Evolutionary conservation across 139 green algal genomes (phyloP).

Genomic region (Chlamydomonas sphaeroides): DNA sequence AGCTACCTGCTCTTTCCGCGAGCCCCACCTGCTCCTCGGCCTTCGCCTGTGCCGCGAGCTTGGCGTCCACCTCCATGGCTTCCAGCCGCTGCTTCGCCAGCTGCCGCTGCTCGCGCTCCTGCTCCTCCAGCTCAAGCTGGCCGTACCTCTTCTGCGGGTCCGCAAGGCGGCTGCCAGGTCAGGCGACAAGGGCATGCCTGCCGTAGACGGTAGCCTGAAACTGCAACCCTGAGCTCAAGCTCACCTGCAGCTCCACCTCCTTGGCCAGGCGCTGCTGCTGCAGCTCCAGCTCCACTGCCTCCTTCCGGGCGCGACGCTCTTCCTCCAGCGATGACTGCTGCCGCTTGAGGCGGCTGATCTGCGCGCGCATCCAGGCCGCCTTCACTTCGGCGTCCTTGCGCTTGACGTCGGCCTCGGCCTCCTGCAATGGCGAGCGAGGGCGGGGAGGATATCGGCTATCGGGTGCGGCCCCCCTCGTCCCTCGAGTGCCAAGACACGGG

Average conservation of each 20-base stretch:
- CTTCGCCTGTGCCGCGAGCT: not conserved
- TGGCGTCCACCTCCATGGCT: slow-evolving; percentile 32
- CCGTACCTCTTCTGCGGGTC: slow-evolving; percentile 29
- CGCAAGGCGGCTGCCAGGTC: too few species aligned
- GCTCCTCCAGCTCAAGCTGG: slow-evolving; percentile 13
- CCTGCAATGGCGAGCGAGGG: slow-evolving; percentile 6
- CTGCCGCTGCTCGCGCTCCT: slow-evolving; percentile 40
- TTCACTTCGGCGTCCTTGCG: slow-evolving; percentile 33
- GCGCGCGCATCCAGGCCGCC: slow-evolving; percentile 17
- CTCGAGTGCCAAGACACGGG: too few species aligned
- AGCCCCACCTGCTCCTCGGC: not conserved
- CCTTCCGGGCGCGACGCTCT: not conserved
- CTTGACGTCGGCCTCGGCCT: slow-evolving; percentile 31
- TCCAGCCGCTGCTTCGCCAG: slow-evolving; percentile 28
- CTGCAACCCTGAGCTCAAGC: not conserved
- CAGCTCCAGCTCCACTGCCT: slow-evolving; percentile 38
- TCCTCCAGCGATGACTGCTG: slow-evolving; percentile 36
- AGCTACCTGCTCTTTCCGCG: too few species aligned
- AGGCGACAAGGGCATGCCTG: too few species aligned
- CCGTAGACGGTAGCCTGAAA: too few species aligned
- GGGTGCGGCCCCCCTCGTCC: too few species aligned
- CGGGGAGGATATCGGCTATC: too few species aligned
- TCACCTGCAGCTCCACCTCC: slow-evolving; percentile 54
- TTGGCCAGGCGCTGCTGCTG: slow-evolving; percentile 33
- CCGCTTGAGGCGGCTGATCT: slow-evolving; percentile 21